Evolutionary conservation across 352 stramenopile species (phyloP).

Genomic region (Phytopythium cucurbitacearum): DNA sequence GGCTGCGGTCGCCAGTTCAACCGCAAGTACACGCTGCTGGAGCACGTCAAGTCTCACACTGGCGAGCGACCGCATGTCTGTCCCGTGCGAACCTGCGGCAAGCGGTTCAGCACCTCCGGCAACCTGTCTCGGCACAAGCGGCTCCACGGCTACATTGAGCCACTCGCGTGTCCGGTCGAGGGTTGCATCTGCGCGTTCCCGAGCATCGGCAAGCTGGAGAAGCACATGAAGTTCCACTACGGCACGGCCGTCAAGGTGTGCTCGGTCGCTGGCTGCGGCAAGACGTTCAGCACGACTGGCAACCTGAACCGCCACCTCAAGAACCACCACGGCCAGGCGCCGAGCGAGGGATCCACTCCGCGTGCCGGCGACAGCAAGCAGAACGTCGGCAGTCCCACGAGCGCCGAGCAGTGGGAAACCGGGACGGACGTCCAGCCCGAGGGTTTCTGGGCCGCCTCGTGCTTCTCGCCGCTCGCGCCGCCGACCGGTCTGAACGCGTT

Average conservation of each 20-base stretch:
- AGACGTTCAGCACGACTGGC: conserved; percentile 29
- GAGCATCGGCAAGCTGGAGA: conserved; percentile 18
- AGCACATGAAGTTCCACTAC: conserved; percentile 34
- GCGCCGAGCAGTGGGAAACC: conserved; percentile 14
- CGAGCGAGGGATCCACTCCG: conserved; percentile 1
- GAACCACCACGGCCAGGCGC: conserved; percentile 14
- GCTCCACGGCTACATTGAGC: conserved; percentile 24
- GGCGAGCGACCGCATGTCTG: conserved; percentile 29
- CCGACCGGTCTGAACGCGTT: conserved; percentile 8
- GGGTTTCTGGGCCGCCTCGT: conserved; percentile 13
- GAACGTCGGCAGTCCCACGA: conserved; percentile 16
- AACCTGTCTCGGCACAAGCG: conserved; percentile 36
- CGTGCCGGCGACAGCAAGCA: conserved; percentile 2
- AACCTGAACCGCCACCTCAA: conserved; percentile 29
- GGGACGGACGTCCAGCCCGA: conserved; percentile 9
- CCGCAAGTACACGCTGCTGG: conserved; percentile 31
- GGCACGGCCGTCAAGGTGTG: conserved; percentile 18
- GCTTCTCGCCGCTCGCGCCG: conserved; percentile 3
- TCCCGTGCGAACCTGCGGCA: conserved; percentile 19
- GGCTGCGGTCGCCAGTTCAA: conserved; percentile 18
- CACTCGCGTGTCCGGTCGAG: conserved; percentile 9
- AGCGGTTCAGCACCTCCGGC: conserved; percentile 40
- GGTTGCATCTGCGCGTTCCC: conserved; percentile 17
- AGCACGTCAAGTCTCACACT: conserved; percentile 36
- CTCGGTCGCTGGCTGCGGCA: conserved; percentile 16